These are phyloP conservation scores for Phialocephala subalpina DNA, from an alignment of 2,329 filamentous ascomycete genomes.

Conservation along the genomic window DNA sequence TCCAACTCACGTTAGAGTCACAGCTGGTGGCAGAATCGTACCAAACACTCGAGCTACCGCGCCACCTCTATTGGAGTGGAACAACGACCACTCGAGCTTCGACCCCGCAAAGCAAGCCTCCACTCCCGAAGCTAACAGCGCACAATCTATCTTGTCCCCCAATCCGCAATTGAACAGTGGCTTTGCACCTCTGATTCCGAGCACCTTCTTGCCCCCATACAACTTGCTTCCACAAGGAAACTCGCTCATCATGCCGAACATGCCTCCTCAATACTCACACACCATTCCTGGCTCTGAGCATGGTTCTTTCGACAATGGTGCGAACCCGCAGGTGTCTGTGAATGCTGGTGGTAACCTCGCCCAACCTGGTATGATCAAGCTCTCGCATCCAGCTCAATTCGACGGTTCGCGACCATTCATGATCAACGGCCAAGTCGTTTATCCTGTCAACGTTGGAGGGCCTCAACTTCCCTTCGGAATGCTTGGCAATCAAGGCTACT, in stretches of 20 bases:
- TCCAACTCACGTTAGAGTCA: conserved; percentile 72
- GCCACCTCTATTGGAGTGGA: conserved; percentile 40
- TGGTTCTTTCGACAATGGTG: background rate
- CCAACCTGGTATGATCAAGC: conserved; percentile 38
- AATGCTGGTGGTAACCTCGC: background rate
- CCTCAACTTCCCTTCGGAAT: conserved; percentile 37
- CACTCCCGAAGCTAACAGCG: background rate
- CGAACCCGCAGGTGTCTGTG: background rate
- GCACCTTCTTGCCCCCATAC: conserved; percentile 28
- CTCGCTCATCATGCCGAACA: conserved; percentile 1
- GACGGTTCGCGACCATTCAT: conserved; percentile 45
- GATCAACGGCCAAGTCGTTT: conserved; percentile 44
- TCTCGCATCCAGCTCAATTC: conserved; percentile 45
- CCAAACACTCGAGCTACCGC: conserved; percentile 62
- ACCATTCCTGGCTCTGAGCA: background rate
- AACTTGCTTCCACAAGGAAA: conserved; percentile 28
- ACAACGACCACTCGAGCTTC: conserved; percentile 36
- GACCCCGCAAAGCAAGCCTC: conserved; percentile 25
- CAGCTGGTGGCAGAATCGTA: conserved; percentile 71
- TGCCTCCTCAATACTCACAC: conserved; percentile 23
- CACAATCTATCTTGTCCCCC: conserved; percentile 21
- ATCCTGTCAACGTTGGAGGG: conserved; percentile 38
- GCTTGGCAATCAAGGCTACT: conserved; percentile 38
- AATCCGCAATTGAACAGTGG: conserved; percentile 18
- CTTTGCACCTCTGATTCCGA: conserved; percentile 30